Evolutionary conservation across 2,329 filamentous ascomycete genomes (phyloP).

Genomic region (Sporothrix globosa): DNA sequence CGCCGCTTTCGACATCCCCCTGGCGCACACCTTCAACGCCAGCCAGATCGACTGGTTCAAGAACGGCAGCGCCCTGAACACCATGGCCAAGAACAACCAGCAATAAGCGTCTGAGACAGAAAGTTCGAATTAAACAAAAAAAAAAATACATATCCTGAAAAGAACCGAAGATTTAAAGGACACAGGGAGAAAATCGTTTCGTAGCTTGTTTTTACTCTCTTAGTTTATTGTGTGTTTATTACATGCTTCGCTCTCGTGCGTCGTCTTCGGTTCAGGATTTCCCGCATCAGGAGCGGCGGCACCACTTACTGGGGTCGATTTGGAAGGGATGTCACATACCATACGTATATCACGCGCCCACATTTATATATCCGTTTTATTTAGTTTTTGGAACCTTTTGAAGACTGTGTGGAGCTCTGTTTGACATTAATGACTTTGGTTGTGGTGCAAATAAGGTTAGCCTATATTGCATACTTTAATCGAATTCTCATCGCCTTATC

Average conservation of each 20-base stretch:
- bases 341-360: slow-evolving; percentile 22
- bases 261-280: slow-evolving; percentile 15
- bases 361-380: slow-evolving; percentile 25
- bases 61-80: slow-evolving; percentile 96
- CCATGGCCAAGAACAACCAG: slow-evolving; percentile 76
- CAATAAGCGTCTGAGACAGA: neutral
- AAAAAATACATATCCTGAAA: neutral
- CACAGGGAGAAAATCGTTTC: neutral
- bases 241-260: neutral
- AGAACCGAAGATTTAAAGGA: slow-evolving; percentile 21
- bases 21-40: slow-evolving; percentile 97
- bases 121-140: slow-evolving; percentile 22
- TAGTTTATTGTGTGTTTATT: slow-evolving; percentile 16
- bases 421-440: neutral
- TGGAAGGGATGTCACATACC: slow-evolving; percentile 22
- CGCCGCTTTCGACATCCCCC: slow-evolving; percentile 75
- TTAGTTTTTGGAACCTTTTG: neutral
- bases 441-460: slow-evolving; percentile 83
- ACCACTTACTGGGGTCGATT: neutral
- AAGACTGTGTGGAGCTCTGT: too few species aligned
- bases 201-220: neutral
- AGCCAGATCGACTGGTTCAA: slow-evolving; percentile 99
- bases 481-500: too few species aligned
- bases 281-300: neutral
- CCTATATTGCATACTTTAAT: slow-evolving; percentile 48